Evolutionary conservation across 2,329 filamentous ascomycete genomes (phyloP).

Genomic region (Podosphaera leucotricha): DNA sequence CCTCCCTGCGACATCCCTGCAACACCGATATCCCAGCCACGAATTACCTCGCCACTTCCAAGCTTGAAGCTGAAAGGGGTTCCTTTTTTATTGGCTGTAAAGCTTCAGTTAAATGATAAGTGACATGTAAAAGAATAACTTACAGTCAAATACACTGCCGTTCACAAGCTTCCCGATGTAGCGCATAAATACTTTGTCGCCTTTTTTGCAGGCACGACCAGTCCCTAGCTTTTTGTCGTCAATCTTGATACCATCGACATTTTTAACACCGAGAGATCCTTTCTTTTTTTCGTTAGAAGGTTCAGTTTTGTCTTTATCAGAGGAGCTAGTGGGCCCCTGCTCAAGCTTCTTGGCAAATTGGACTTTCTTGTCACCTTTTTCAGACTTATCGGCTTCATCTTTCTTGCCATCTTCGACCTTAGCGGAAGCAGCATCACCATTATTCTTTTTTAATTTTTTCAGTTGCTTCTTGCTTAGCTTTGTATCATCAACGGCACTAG

Average conservation of each 20-base stretch:
- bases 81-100: constrained; percentile 85
- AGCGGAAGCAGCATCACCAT: constrained; percentile 54
- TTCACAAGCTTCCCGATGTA: constrained; percentile 95
- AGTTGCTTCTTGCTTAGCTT: constrained; percentile 89
- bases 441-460: constrained; percentile 98
- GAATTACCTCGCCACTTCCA: constrained; percentile 87
- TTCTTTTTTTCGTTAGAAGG: constrained; percentile 27
- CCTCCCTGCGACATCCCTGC: constrained; percentile 80
- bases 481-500: constrained; percentile 32
- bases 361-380: constrained; percentile 72
- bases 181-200: constrained; percentile 76
- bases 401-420: constrained; percentile 35
- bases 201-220: constrained; percentile 69
- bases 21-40: constrained; percentile 94
- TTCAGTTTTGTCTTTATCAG: constrained; percentile 22
- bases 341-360: constrained; percentile 98
- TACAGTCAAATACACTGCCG: constrained; percentile 86
- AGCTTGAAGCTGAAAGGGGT: constrained; percentile 94
- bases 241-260: constrained; percentile 69
- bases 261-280: constrained; percentile 44
- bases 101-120: not conserved
- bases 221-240: constrained; percentile 87
- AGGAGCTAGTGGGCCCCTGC: constrained; percentile 68
- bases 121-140: constrained; percentile 18
- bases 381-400: constrained; percentile 24